Base-by-base conservation (phyloP, 305 asterid genomes). In the Solanum hybrid region DNA sequence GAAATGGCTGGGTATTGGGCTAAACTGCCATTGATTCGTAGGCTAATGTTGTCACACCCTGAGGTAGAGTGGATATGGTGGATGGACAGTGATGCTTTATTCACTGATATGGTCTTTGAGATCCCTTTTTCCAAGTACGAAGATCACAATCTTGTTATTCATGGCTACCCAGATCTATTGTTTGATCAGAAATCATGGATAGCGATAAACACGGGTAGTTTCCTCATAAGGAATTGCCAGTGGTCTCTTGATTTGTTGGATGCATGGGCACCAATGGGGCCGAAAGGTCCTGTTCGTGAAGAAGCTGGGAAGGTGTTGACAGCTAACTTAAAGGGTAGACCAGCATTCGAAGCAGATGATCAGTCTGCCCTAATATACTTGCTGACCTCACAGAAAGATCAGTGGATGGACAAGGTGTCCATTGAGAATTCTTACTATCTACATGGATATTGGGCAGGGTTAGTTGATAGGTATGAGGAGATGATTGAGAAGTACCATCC, bases 1-100 rank as follows among this genome's bases (percentile, higher is more conserved):
- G 92, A 90, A 89, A 77, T 90, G 90, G 88, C 92, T 37, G 91
- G 91, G 68, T 90, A 90, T 22, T 90, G 92, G 92, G 86, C 89
- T 77, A 90, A 90, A 89, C 57, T 90, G 83, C 92, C 92, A 0
- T 89, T 90, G 88, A 84, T 90, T 84, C 87, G 92, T 84, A 84
- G 89, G 82, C 20, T 90, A 85, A 90, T 90, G 92, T 13, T 90
- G 80, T 90, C 92, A 7, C 92, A 90, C 39, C 91, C 92, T 39
- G 92, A 90, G n/a, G 89, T 89, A 13, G 92, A 90, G 61, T 90
- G 92, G 92, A 88, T 90, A 26, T 90, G 92, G 92, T 90, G 92
- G 92, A 90, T 90, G 91, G 92, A 90, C 20, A 90, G 88, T 4
- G 92, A 90, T 89, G 92, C 92, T 4, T 17, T 90, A 22, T 90